phyloP scores from a whole-genome alignment of 2,329 filamentous ascomycete species.

The Sordariomycetes sp. region DNA sequence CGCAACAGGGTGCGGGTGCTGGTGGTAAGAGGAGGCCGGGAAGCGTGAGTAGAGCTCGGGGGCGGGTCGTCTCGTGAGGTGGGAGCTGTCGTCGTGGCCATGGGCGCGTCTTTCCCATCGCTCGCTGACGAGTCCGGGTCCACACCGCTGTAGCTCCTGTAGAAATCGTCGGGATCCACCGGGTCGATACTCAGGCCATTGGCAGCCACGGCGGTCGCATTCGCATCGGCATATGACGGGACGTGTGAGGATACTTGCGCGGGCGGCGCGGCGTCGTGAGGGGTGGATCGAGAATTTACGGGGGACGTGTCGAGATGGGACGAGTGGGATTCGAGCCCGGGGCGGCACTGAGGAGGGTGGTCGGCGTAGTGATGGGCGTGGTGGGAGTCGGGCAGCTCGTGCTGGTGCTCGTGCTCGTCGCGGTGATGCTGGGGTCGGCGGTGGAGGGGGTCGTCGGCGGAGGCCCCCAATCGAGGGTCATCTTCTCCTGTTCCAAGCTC shows the following conservation, averaged over 20 bases:
- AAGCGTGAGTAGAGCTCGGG: slow-evolving; percentile 35
- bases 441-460: slow-evolving; percentile 11
- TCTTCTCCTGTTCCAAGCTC: slow-evolving; percentile 30
- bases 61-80: slow-evolving; percentile 28
- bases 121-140: slow-evolving; percentile 17
- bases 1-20: slow-evolving; percentile 26
- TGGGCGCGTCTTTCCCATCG: slow-evolving; percentile 13
- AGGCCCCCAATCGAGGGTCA: slow-evolving; percentile 22
- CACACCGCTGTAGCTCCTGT: slow-evolving; percentile 31
- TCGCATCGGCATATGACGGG: slow-evolving; percentile 9
- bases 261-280: slow-evolving; percentile 1
- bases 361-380: slow-evolving; percentile 9
- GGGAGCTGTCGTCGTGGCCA: slow-evolving; percentile 19
- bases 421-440: slow-evolving; percentile 8
- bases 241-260: neutral
- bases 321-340: slow-evolving; percentile 10
- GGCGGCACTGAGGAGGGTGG: slow-evolving; percentile 8
- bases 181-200: slow-evolving; percentile 21
- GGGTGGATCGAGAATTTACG: neutral
- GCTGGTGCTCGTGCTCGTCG: slow-evolving; percentile 10
- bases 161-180: slow-evolving; percentile 41
- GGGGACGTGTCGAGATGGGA: slow-evolving; percentile 3
- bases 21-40: slow-evolving; percentile 29
- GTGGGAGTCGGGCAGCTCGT: slow-evolving; percentile 12
- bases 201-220: slow-evolving; percentile 12